Evolutionary conservation across 2,329 filamentous ascomycete genomes (phyloP), one percentile per base, ranked within the genome.

Genomic region (Claviceps purpurea): DNA sequence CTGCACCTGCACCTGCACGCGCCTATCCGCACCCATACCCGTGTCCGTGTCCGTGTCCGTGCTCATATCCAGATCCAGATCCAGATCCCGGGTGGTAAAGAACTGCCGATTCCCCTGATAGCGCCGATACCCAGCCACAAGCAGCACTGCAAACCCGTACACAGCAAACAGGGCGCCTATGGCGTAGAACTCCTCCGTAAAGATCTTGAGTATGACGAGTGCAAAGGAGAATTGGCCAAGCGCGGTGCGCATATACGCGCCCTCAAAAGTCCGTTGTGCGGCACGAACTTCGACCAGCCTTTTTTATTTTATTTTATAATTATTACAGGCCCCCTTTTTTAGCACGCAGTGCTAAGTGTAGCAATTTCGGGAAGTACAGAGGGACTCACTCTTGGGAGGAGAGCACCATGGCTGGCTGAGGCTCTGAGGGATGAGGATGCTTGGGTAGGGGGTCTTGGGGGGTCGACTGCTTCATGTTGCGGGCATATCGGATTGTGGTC

Each of bases 101-200:
- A 98, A 97, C 68, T 97, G 91, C 57, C 82, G 80, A 64, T 97
- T 95, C 53, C 93, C 90, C 69, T 96, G 87, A 64, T 90, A 87
- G 51, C 93, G 82, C 53, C 93, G 79, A 68, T 94, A 94, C 51
- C 89, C 73, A 60, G 89, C 86, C 54, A 94, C 88, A 26, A 87
- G 74, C 63, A 97, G 73, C 47, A 98, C 79, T 6, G 88, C 87
- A 3, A 84, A 82, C 13, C 91, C 93, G 64, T 97, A 97, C 48
- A 89, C 83, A 44, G 93, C 90, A 65, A 96, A 96, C 37, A 98
- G 75, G 6, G 93, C 93, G n/a, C 93, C 93, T 56, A 96, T 95
- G 59, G 85, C 82, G 70, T 97, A 97, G 73, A 98, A 97, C 65
- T 97, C 93, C 50, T 84, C 79, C 8, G 89, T 96, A 72, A 98